A percentile compares a stretch with the other conserved stretches of the same genome.
These are phyloP conservation scores for Taiozyma sp. DNA, from an alignment of 1,139 yeast species.

Conservation along the genomic window DNA sequence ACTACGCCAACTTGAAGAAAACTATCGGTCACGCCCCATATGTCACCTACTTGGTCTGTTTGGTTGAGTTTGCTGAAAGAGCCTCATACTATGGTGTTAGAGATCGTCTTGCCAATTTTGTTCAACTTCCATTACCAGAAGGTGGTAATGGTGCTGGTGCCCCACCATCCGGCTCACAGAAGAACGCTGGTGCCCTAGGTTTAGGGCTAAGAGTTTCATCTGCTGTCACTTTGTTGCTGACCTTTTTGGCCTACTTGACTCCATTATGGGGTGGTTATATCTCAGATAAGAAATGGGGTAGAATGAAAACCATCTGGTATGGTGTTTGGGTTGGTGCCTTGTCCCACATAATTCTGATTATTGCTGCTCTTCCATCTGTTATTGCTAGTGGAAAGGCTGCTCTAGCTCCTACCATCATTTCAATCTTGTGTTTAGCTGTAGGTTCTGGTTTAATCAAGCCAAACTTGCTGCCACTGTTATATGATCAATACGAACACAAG, in stretches of 20 bases:
- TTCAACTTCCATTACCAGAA: slow-evolving; percentile 56
- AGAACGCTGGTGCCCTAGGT: slow-evolving; percentile 52
- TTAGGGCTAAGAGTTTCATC: slow-evolving; percentile 65
- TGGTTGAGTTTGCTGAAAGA: slow-evolving; percentile 79
- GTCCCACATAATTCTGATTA: slow-evolving; percentile 62
- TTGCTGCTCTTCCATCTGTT: slow-evolving; percentile 67
- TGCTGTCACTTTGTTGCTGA: slow-evolving; percentile 71
- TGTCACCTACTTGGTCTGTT: slow-evolving; percentile 66
- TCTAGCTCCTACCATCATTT: slow-evolving; percentile 49
- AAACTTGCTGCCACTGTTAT: slow-evolving; percentile 73
- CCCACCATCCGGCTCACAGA: slow-evolving; percentile 37
- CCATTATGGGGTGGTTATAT: slow-evolving; percentile 77
- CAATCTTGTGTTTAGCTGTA: slow-evolving; percentile 65
- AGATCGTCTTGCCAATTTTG: slow-evolving; percentile 75
- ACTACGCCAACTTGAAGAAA: slow-evolving; percentile 14
- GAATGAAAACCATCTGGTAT: slow-evolving; percentile 61
- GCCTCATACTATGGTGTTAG: slow-evolving; percentile 80
- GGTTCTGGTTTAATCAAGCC: slow-evolving; percentile 85
- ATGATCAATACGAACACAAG: slow-evolving; percentile 63
- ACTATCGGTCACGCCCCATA: slow-evolving; percentile 35
- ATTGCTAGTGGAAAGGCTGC: slow-evolving; percentile 37
- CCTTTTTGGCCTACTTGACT: slow-evolving; percentile 79
- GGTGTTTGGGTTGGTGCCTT: slow-evolving; percentile 56
- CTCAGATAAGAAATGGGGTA: slow-evolving; percentile 73
- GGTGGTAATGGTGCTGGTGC: slow-evolving; percentile 46